A percentile compares a stretch with the other conserved stretches of the same genome.
Evolutionary conservation across 129 eudicot species (phyloP).

Genomic region (Oenanthe sinensis): DNA sequence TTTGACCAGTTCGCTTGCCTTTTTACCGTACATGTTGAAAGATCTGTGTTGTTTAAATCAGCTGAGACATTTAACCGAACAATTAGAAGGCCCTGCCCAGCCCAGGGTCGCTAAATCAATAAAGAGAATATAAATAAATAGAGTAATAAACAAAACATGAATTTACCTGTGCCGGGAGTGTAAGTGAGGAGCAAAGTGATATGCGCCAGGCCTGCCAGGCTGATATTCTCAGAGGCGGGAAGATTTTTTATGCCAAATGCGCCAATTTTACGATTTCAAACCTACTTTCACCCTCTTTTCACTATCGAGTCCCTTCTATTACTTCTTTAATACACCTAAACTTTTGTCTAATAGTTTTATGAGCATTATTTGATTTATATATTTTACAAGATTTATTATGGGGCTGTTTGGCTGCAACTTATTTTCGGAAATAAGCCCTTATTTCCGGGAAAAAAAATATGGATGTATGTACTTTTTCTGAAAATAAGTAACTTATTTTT

Average conservation of each 20-base stretch:
- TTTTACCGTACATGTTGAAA: constrained; percentile 59
- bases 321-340: too few relatives aligned
- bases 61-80: constrained; percentile 46
- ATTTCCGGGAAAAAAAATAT: too few relatives aligned
- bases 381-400: too few relatives aligned
- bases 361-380: too few relatives aligned
- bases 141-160: background rate
- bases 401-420: too few relatives aligned
- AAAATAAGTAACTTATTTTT: too few relatives aligned
- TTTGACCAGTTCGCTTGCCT: constrained; percentile 67
- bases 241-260: background rate
- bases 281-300: too few relatives aligned
- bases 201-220: too few relatives aligned
- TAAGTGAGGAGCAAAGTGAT: background rate
- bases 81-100: constrained; percentile 21
- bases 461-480: too few relatives aligned
- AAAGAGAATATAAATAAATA: background rate
- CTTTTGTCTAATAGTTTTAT: too few relatives aligned
- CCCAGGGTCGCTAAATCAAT: background rate
- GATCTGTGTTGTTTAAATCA: background rate
- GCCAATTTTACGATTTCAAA: background rate
- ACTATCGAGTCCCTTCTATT: too few relatives aligned
- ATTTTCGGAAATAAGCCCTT: too few relatives aligned
- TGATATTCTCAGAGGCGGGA: background rate
- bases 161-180: background rate